Conservation (phyloP, 306 rosid genomes). For the Citrullus amarus region DNA sequence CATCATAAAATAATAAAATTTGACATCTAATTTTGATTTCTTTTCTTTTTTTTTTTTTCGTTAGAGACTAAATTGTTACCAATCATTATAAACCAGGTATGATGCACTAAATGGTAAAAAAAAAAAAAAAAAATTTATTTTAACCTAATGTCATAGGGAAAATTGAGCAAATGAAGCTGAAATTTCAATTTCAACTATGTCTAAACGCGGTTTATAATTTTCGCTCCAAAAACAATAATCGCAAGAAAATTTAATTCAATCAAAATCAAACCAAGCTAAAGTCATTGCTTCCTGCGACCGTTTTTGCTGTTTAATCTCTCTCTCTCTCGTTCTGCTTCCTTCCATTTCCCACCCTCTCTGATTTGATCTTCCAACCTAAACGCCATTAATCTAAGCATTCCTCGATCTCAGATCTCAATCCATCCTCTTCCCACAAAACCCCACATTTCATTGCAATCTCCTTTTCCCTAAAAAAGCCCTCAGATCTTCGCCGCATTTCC, state of each 20-base stretch:
- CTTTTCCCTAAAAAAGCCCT: background rate
- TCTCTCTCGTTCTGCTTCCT: background rate
- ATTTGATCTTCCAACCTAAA: slow-evolving; percentile 31
- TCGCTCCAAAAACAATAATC: background rate
- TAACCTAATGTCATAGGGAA: too few species aligned
- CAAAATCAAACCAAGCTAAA: background rate
- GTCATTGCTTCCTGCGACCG: background rate
- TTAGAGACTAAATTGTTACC: too few species aligned
- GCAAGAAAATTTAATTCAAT: background rate
- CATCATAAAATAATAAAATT: too few species aligned
- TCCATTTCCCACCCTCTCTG: slow-evolving; percentile 4
- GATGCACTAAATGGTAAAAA: too few species aligned
- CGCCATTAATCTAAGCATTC: slow-evolving; percentile 7
- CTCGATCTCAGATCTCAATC: slow-evolving; percentile 10
- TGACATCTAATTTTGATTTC: too few species aligned
- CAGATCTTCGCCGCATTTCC: slow-evolving; percentile 7
- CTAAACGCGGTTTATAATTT: background rate
- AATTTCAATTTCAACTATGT: too few species aligned
- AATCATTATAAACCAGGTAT: too few species aligned
- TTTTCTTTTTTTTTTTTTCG: too few species aligned
- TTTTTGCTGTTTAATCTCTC: slow-evolving; percentile 7
- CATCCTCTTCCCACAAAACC: slow-evolving; percentile 13
- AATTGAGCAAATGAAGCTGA: too few species aligned
- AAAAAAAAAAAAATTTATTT: too few species aligned
- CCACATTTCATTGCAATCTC: background rate